Base-by-base conservation (phyloP, 352 stramenopile genomes). In the Pythium aphanidermatum region DNA sequence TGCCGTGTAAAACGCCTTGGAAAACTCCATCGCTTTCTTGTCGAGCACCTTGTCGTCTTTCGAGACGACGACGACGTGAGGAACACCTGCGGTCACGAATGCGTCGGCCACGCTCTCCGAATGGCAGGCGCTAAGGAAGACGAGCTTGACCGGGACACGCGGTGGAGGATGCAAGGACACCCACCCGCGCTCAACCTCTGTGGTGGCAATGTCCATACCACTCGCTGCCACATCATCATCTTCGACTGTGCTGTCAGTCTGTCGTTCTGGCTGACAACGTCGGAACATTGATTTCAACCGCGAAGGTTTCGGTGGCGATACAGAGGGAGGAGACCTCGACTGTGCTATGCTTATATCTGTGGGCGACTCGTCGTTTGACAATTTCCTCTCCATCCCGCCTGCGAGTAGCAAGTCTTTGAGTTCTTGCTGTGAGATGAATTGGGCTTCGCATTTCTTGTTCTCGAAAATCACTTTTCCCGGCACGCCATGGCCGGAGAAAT, bases 71-170 rank as follows among this genome's bases (percentile, higher is more conserved):
- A 97, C 78, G 2, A 97, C 88, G 36, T 97, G 88, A 2, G 83
- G 82, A 25, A 97, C 84, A 6, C 88, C 88, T 1, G 84, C 88
- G 31, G 71, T 69, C 40, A 95, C 88, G 43, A 97, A 96, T 0
- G 87, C 86, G 33, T 93, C 65, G 4, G 83, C 88, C 8, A 88
- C 83, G 46, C 69, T 82, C 44, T 96, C 81, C 17, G 83, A 96
- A 58, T 94, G 78, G 46, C 88, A 96, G 16, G 88, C 83, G 57
- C 77, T 95, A 31, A 96, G 74, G 38, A 97, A 92, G 25, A 95
- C 86, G 35, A 96, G 66, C 44, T 87, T 60, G 48, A 90, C 70
- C 0, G 74, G 71, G 11, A 70, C 63, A 24, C 55, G 65, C 1
- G 70, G 68, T 20, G 57, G 61, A 12, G 61, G 63, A 24, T 79